These are phyloP conservation scores for Piloderma croceum DNA, from an alignment of 768 basidiomycete species.

Conservation along the genomic window DNA sequence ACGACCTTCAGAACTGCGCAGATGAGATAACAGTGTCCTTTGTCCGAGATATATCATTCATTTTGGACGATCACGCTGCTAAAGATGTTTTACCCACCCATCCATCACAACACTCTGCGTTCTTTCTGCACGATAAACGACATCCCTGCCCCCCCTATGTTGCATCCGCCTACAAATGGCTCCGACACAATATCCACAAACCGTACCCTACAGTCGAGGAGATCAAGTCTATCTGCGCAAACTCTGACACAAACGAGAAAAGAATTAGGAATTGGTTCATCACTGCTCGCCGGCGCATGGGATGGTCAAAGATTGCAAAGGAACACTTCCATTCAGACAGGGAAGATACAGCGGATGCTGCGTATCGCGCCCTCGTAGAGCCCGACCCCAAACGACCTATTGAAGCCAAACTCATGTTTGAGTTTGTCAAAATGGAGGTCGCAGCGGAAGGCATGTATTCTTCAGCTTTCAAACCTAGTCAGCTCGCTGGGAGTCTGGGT, in stretches of 20 bases:
- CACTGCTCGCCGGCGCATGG: conserved; percentile 43
- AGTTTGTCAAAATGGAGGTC: conserved; percentile 25
- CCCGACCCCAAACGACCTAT: conserved; percentile 11
- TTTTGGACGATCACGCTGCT: too few species aligned
- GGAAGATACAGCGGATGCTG: conserved; percentile 21
- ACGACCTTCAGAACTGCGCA: too few species aligned
- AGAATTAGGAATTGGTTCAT: conserved; percentile 45
- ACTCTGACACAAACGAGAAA: conserved; percentile 18
- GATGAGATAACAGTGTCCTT: too few species aligned
- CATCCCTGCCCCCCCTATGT: neutral
- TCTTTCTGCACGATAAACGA: neutral
- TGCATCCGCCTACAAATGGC: conserved; percentile 36
- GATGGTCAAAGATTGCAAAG: conserved; percentile 35
- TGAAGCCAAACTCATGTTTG: conserved; percentile 8
- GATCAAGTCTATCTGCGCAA: conserved; percentile 23
- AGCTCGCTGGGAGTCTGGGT: conserved; percentile 24
- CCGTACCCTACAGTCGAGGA: conserved; percentile 41
- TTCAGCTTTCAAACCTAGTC: conserved; percentile 21
- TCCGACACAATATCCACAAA: conserved; percentile 41
- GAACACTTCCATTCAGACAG: conserved; percentile 19
- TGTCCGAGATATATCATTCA: too few species aligned
- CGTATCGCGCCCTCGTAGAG: conserved; percentile 20
- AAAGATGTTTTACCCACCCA: too few species aligned
- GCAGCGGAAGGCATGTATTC: conserved; percentile 25
- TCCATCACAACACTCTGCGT: too few species aligned